These are phyloP conservation scores for Cladophialophora bantiana DNA, from an alignment of 2,329 filamentous ascomycete genomes.

Conservation along the genomic window DNA sequence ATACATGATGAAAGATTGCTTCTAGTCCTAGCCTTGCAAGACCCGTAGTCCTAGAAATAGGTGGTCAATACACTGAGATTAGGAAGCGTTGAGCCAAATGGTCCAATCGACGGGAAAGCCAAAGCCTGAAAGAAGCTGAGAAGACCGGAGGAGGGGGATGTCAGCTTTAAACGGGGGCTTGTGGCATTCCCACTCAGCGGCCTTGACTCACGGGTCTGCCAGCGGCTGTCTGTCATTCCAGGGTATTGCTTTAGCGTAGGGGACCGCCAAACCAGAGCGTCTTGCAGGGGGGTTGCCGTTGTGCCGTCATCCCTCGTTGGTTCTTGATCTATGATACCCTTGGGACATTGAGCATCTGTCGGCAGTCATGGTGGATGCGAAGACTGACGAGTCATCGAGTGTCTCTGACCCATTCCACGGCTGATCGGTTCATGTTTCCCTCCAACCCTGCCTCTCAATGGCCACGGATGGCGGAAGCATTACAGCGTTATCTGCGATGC, in stretches of 20 bases:
- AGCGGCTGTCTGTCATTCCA: slow-evolving; percentile 13
- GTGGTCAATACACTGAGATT: neutral
- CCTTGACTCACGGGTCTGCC: slow-evolving; percentile 6
- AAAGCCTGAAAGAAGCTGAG: slow-evolving; percentile 6
- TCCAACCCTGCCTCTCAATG: slow-evolving; percentile 13
- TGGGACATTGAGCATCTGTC: neutral
- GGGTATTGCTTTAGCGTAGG: slow-evolving; percentile 4
- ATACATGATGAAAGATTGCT: slow-evolving; percentile 9
- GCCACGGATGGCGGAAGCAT: slow-evolving; percentile 19
- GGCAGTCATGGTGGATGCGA: neutral
- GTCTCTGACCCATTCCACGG: slow-evolving; percentile 5
- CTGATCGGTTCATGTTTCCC: slow-evolving; percentile 5
- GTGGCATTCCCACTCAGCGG: slow-evolving; percentile 16
- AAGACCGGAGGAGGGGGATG: slow-evolving; percentile 13
- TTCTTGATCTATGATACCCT: slow-evolving; percentile 15
- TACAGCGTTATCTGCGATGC: neutral
- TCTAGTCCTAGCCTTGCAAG: slow-evolving; percentile 11
- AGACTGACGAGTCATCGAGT: slow-evolving; percentile 21
- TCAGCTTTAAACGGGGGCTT: slow-evolving; percentile 13
- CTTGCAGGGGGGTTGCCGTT: slow-evolving; percentile 3
- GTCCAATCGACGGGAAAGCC: neutral
- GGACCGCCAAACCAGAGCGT: slow-evolving; percentile 6
- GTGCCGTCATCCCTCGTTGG: slow-evolving; percentile 6
- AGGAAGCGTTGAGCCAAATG: neutral
- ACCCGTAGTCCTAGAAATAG: neutral